Evolutionary conservation across 805 yeast species (phyloP).

Genomic region (Zygotorulaspora danielsina): DNA sequence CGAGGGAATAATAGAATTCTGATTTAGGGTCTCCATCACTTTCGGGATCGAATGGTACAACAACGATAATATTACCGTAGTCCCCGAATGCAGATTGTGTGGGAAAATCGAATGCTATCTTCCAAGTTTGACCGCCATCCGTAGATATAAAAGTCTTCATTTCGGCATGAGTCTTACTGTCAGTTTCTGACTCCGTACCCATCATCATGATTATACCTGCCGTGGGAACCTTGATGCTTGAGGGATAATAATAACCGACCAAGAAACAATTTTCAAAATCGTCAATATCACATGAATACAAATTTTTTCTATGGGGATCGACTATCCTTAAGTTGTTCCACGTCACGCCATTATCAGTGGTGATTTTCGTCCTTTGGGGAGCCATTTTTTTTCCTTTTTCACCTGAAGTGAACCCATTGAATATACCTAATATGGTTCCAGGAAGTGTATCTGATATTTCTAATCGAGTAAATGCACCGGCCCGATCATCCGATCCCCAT

Average conservation of each 20-base stretch:
- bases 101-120: slow-evolving; percentile 48
- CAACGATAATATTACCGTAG: slow-evolving; percentile 67
- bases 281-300: slow-evolving; percentile 25
- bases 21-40: slow-evolving; percentile 36
- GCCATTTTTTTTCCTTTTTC: slow-evolving; percentile 2
- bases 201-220: slow-evolving; percentile 43
- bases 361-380: slow-evolving; percentile 36
- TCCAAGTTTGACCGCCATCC: slow-evolving; percentile 79
- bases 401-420: slow-evolving; percentile 1
- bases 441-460: slow-evolving; percentile 13
- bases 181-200: slow-evolving; percentile 22
- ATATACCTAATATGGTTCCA: slow-evolving; percentile 24
- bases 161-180: slow-evolving; percentile 4
- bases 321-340: slow-evolving; percentile 48
- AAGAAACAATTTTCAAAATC: slow-evolving; percentile 48
- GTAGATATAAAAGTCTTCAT: slow-evolving; percentile 57
- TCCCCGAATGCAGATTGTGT: slow-evolving; percentile 64
- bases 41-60: slow-evolving; percentile 44
- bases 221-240: slow-evolving; percentile 47
- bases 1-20: slow-evolving; percentile 53
- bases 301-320: slow-evolving; percentile 39
- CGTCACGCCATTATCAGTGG: slow-evolving; percentile 50
- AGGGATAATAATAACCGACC: slow-evolving; percentile 36
- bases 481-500: slow-evolving; percentile 11
- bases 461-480: slow-evolving; percentile 11